Conservation (phyloP, 129 eudicot genomes). For the Rutidosis leptorrhynchoides region DNA sequence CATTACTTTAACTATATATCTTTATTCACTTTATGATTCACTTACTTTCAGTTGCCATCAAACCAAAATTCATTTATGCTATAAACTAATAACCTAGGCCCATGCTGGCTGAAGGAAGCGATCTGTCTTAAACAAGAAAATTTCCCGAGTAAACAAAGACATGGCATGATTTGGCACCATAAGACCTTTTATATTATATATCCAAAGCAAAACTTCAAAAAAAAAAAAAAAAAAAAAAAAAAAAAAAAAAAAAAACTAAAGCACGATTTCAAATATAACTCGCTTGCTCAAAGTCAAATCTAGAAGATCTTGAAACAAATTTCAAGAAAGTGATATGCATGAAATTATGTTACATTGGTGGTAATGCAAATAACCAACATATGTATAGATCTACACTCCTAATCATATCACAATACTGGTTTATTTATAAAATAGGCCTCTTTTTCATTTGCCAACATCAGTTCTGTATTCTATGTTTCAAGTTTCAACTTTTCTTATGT, state of each 20-base stretch:
- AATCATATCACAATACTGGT: background rate
- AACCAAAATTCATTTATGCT: slow-evolving; percentile 2
- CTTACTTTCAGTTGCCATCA: slow-evolving; percentile 18
- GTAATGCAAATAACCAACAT: background rate
- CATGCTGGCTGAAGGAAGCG: background rate
- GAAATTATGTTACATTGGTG: background rate
- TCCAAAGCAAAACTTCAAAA: slow-evolving; percentile 6
- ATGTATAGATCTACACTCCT: background rate
- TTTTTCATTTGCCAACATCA: background rate
- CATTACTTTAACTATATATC: slow-evolving; percentile 4
- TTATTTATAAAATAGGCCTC: background rate
- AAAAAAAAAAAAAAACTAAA: background rate
- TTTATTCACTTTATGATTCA: slow-evolving; percentile 10
- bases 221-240: no score
- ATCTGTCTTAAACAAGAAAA: background rate
- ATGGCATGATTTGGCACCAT: background rate
- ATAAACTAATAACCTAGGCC: slow-evolving; percentile 8
- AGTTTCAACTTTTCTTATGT: background rate
- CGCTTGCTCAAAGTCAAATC: background rate
- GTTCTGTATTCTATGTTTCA: background rate
- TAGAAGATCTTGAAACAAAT: background rate
- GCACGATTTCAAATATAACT: slow-evolving; percentile 8
- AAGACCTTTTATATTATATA: background rate
- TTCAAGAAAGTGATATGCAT: background rate
- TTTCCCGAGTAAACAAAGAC: background rate